Conservation (phyloP, 2,329 filamentous ascomycete genomes). For the Graphilbum fragrans region DNA sequence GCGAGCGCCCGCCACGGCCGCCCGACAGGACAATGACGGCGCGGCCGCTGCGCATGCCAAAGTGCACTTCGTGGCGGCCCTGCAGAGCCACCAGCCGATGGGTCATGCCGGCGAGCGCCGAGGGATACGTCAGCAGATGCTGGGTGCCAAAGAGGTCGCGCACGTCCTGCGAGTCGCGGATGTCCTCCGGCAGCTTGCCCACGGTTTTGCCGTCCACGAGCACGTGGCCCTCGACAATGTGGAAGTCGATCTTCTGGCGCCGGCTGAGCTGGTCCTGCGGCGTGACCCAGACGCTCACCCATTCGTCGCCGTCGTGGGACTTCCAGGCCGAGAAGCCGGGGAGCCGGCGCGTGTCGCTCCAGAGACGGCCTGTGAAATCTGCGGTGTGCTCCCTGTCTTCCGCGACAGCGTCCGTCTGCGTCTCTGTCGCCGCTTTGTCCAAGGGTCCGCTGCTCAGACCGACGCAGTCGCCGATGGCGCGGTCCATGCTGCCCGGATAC, state of each 20-base stretch:
- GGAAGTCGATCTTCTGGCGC: slow-evolving; percentile 19
- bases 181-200: slow-evolving; percentile 37
- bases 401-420: too few species aligned
- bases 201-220: slow-evolving; percentile 23
- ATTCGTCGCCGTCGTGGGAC: too few species aligned
- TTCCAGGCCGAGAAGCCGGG: too few species aligned
- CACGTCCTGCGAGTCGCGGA: slow-evolving; percentile 29
- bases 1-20: neutral
- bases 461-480: neutral
- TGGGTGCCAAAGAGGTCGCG: slow-evolving; percentile 40
- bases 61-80: slow-evolving; percentile 34
- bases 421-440: neutral
- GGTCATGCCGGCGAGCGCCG: slow-evolving; percentile 37
- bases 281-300: slow-evolving; percentile 1
- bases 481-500: neutral
- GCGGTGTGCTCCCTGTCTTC: too few species aligned
- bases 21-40: slow-evolving; percentile 25
- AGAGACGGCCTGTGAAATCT: too few species aligned
- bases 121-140: slow-evolving; percentile 39
- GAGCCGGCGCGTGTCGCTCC: too few species aligned
- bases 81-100: slow-evolving; percentile 25
- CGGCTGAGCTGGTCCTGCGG: neutral
- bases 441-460: neutral
- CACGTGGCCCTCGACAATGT: slow-evolving; percentile 21
- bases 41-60: slow-evolving; percentile 31